Evolutionary conservation across 805 yeast species (phyloP), one percentile per base, ranked within the genome.

Genomic region (Ogataea wickerhamii): DNA sequence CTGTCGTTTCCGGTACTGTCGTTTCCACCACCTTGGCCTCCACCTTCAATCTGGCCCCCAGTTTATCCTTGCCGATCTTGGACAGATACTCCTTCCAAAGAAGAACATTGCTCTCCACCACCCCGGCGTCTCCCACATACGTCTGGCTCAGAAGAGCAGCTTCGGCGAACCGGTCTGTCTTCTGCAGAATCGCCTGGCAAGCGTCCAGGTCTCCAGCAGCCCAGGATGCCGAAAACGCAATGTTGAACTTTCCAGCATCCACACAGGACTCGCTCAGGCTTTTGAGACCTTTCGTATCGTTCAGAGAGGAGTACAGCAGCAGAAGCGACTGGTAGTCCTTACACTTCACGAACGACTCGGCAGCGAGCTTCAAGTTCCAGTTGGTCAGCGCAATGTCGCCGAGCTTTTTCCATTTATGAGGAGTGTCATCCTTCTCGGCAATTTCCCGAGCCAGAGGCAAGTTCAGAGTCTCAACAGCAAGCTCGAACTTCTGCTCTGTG

Each of bases 221-320:
- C 98, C 98, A 93, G 60, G 80, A 79, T 10, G 96, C 83, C 57
- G 86, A 87, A 70, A 88, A 93, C 18, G 98, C 95, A 41, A 89
- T 69, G 61, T 93, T 93, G 63, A 79, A 86, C 58, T 82, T 82
- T 34, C 97, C 97, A 31, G 68, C 72, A n/a, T 60, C 66, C 50
- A 74, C 78, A 34, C 96, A 89, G 32, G 66, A 63, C 38, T 70
- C 68, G 5, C 93, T 95, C 26, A 91, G 71, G 38, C 68, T 66
- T 16, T 66, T 59, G 45, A 93, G 73, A 27, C 78, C 82, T 7
- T 62, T 64, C 50, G 68, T 69, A 60, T 87, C 73, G 57, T 87
- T 89, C 34, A 89, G 73, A 6, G 96, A 83, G 7, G 96, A 80
- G 63, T 88, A 78, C 46, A 93, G 63, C 49, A 91, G 74, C 48